Conservation (phyloP, 805 yeast species). For the Wickerhamiella azyma region DNA sequence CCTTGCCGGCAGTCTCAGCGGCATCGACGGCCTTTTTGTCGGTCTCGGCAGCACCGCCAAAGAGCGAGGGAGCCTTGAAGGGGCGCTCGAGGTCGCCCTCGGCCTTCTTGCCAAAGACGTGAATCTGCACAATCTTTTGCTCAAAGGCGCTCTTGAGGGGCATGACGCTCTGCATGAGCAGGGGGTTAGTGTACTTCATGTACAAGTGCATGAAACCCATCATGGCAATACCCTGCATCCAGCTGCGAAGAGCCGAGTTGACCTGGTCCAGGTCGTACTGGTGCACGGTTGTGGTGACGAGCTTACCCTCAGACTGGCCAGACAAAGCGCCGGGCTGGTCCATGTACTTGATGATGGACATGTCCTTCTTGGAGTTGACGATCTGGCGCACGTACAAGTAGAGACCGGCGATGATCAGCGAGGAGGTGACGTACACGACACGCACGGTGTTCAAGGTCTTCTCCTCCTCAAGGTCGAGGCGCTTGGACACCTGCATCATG, state of each 20-base stretch:
- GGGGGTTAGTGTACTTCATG: conserved; percentile 94
- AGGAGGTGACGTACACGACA: conserved; percentile 53
- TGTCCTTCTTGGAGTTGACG: conserved; percentile 62
- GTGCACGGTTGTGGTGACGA: conserved; percentile 82
- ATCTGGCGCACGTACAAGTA: conserved; percentile 50
- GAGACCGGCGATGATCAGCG: conserved; percentile 45
- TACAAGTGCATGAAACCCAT: conserved; percentile 97
- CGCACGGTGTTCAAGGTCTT: conserved; percentile 60
- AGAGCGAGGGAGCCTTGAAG: conserved; percentile 74
- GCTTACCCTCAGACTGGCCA: conserved; percentile 53
- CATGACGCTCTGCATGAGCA: conserved; percentile 84
- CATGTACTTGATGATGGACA: conserved; percentile 83
- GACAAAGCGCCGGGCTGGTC: conserved; percentile 70
- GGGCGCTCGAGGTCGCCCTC: conserved; percentile 92
- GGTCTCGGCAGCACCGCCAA: conserved; percentile 44
- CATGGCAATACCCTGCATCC: conserved; percentile 84
- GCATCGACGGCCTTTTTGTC: conserved; percentile 77
- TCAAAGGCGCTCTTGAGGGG: conserved; percentile 85
- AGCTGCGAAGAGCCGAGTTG: conserved; percentile 62
- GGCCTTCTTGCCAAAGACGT: conserved; percentile 70
- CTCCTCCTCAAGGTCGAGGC: conserved; percentile 80
- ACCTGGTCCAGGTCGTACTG: conserved; percentile 90
- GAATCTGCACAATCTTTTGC: conserved; percentile 81
- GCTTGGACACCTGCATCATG: conserved; percentile 91
- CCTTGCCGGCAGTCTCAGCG: conserved; percentile 70